Base-by-base conservation (phyloP, 148 eudicot genomes). In the Rhododendron henanense region DNA sequence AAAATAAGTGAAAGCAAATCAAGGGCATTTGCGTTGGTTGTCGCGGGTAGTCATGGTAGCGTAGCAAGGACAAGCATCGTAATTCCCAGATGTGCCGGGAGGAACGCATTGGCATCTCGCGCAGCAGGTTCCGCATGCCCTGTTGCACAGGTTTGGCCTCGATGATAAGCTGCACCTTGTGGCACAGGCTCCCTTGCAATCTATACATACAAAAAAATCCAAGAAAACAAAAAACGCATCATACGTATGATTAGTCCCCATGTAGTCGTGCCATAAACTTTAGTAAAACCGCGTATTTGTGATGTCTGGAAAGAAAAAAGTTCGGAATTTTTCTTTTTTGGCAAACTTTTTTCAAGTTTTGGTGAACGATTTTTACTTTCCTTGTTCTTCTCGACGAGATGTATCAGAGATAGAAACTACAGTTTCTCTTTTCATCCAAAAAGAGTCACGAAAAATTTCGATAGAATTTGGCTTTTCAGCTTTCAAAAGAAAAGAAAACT, bases 41-140 rank as follows among this genome's bases (percentile, higher is more conserved):
- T 78, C 44, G 19, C 87, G 93, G 69, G 93, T 93, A 41, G 92
- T 91, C 84, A 91, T 55, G 47, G 69, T 71, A 78, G 91, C 92
- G 78, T 93, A 93, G 90, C 93, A 93, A 63, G 93, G 87, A 71
- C 95, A 93, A 16, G 79, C 47, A 0, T 87, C 91, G 1, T 37
- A 77, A 91, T 93, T 92, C 57, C 94, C 95, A 9, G 88, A 87
- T 45, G 93, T 93, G 86, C 95, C 95, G 1, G 95, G 90, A 47
- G 95, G 93, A 45, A 93, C 95, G 77, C 95, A 93, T 51, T 82
- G 86, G 89, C 95, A 93, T 78, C 92, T 78, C 57, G 78, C 44
- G 28, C 95, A 92, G 89, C 95, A 93, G n/a, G 93, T 90, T 76
- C 92, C 92, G 21, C 95, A 93, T 6, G 95, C 92, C 89, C 93